Base-by-base conservation (phyloP, 2,329 filamentous ascomycete genomes). In the Gaeumannomyces tritici region DNA sequence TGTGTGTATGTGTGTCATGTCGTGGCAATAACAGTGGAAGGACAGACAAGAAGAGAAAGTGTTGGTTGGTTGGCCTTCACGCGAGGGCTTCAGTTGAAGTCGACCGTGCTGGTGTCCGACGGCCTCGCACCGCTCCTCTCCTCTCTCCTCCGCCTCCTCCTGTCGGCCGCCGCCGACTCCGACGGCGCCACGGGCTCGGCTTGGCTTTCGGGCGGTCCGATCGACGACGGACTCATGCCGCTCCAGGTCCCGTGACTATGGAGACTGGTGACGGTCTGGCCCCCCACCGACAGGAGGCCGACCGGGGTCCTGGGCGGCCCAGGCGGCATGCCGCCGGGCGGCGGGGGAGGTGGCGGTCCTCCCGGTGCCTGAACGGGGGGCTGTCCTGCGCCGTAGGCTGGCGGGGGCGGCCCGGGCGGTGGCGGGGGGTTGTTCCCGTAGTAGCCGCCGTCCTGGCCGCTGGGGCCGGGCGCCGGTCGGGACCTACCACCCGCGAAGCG, bases 361-460 rank as follows among this genome's bases (percentile, higher is more conserved):
- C 73, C 8, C 82, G 82, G 3, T 83, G 8, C 21, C 6, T n/a
- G 42, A 4, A n/a, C 5, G 42, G 15, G 42, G 18, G 42, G 42
- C 18, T 2, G 42, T 12, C 21, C 55, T 15, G 29, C 24, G 35
- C n/a, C 33, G 27, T 35, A 47, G 28, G 58, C 58, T 26, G 58
- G 58, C n/a, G 33, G 33, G 9, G 58, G 58, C 12, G 35, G 31
- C 7, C 58, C 58, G 21, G 54, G 21, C 15, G 29, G 21, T 21
- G 54, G 28, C 9, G 42, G n/a, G 33, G 31, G 4, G 31, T 33
- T 31, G 12, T 33, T 35, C 8, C 31, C 84, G 68, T 85, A 87
- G 67, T 87, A 87, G 11, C 83, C 82, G 57, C 83, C 85, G 68
- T 88, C 85, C 67, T 86, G 87, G 2, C 73, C 67, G 42, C 42